phyloP scores from a whole-genome alignment of 208 protist species.

The Wallacemonas sp. region DNA sequence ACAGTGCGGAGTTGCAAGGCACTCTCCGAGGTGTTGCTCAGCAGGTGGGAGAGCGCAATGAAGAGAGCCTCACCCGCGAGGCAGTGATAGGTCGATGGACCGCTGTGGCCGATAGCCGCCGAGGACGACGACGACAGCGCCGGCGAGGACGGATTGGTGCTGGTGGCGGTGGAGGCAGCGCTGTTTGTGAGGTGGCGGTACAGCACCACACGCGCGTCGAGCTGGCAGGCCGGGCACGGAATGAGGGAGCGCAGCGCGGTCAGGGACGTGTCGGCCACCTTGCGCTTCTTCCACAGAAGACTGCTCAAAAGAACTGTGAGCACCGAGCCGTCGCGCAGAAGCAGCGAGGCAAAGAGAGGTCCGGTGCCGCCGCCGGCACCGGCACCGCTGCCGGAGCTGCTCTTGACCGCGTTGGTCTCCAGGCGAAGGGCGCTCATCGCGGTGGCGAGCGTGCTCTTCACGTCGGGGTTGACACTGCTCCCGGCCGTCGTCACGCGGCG shows the following conservation, averaged over 20 bases:
- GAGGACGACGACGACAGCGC: constrained; percentile 15
- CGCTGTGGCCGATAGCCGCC: not conserved
- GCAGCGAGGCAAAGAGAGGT: not conserved
- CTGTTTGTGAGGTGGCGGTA: constrained; percentile 32
- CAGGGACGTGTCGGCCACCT: constrained; percentile 41
- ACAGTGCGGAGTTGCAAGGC: constrained; percentile 41
- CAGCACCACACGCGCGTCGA: constrained; percentile 31
- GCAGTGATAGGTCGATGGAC: constrained; percentile 9
- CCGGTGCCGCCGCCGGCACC: not conserved
- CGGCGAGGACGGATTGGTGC: no score
- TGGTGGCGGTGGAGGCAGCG: no score
- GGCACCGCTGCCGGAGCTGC: not conserved
- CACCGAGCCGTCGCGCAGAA: constrained; percentile 19
- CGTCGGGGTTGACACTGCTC: not conserved
- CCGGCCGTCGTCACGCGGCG: not conserved
- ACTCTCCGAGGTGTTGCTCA: constrained; percentile 38
- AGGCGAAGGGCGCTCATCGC: not conserved
- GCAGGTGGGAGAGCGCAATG: constrained; percentile 38
- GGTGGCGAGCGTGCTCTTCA: not conserved
- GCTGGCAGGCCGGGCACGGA: constrained; percentile 24
- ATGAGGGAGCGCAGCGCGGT: constrained; percentile 49
- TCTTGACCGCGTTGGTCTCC: not conserved
- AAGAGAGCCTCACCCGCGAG: constrained; percentile 40
- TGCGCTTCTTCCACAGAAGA: constrained; percentile 56
- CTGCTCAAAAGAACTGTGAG: constrained; percentile 52